Conservation (phyloP, 1,139 yeast species). For the Geotrichum histeridarum region DNA sequence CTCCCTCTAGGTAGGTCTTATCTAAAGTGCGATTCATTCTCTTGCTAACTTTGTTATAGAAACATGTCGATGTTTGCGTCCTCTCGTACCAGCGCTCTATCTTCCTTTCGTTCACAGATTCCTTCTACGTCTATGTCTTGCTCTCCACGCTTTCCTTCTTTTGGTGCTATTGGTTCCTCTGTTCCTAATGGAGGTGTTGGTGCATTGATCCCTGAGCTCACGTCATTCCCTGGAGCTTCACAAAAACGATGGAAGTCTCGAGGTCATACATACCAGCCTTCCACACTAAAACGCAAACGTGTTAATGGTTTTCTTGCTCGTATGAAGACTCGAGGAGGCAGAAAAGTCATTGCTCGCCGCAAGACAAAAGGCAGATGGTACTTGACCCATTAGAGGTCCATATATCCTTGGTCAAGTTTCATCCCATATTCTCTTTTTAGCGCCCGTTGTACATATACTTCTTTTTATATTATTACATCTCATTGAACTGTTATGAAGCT, state of each 20-base stretch:
- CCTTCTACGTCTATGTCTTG: constrained; percentile 7
- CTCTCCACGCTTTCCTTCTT: constrained; percentile 7
- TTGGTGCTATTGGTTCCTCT: constrained; percentile 18
- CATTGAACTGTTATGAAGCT: too few species aligned
- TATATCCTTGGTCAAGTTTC: not conserved
- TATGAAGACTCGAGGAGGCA: constrained; percentile 69
- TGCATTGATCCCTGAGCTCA: constrained; percentile 21
- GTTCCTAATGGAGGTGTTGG: constrained; percentile 13
- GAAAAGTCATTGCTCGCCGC: constrained; percentile 73
- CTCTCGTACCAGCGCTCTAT: constrained; percentile 20
- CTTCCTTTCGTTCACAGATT: constrained; percentile 20
- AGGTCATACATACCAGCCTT: constrained; percentile 95
- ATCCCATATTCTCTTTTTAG: not conserved
- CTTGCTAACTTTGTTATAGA: not conserved
- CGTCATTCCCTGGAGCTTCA: constrained; percentile 35
- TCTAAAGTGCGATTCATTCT: not conserved
- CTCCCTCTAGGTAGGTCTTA: constrained; percentile 1
- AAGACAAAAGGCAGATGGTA: constrained; percentile 92
- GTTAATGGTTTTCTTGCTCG: constrained; percentile 89
- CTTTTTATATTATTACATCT: too few species aligned
- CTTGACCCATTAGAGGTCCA: constrained; percentile 57
- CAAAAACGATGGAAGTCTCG: constrained; percentile 68
- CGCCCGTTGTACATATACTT: constrained; percentile 1
- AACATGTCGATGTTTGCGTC: constrained; percentile 23
- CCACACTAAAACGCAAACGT: constrained; percentile 84